These are phyloP conservation scores for Kwoniella sp. DNA, from an alignment of 768 basidiomycete species.

Conservation along the genomic window DNA sequence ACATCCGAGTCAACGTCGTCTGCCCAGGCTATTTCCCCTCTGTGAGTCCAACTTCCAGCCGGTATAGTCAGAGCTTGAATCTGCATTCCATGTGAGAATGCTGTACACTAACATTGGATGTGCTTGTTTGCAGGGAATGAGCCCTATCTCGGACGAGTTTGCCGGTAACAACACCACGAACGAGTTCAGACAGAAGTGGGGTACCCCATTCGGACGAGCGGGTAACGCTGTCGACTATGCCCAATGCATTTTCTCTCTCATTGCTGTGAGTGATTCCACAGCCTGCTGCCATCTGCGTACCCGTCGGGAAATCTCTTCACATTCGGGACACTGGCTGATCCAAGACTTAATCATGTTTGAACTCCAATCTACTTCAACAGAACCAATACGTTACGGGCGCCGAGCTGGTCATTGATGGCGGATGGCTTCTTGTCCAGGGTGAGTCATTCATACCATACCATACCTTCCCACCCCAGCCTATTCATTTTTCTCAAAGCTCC, in stretches of 20 bases:
- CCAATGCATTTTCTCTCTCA: conserved; percentile 41
- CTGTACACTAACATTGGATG: neutral
- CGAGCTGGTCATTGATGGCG: conserved; percentile 50
- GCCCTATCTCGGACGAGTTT: conserved; percentile 22
- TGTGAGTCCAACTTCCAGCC: too few relatives aligned
- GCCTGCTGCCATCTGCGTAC: too few relatives aligned
- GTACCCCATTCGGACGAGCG: conserved; percentile 48
- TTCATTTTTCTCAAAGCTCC: too few relatives aligned
- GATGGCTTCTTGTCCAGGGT: conserved; percentile 44
- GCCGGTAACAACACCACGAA: neutral
- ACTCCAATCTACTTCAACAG: conserved; percentile 12
- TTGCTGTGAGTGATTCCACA: conserved; percentile 46
- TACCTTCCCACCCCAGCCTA: too few relatives aligned
- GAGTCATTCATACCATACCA: conserved; percentile 3
- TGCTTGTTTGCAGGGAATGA: conserved; percentile 30
- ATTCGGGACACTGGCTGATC: neutral
- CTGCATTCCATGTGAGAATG: neutral
- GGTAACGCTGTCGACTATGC: conserved; percentile 51
- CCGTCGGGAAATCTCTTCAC: too few relatives aligned
- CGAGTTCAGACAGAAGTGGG: conserved; percentile 33
- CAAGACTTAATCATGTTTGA: neutral
- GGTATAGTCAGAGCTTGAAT: neutral
- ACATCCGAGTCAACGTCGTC: conserved; percentile 46
- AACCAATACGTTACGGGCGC: conserved; percentile 52
- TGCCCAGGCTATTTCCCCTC: conserved; percentile 52